These are phyloP conservation scores for Fusarium sp. DNA, from an alignment of 2,329 filamentous ascomycete species.

Conservation along the genomic window DNA sequence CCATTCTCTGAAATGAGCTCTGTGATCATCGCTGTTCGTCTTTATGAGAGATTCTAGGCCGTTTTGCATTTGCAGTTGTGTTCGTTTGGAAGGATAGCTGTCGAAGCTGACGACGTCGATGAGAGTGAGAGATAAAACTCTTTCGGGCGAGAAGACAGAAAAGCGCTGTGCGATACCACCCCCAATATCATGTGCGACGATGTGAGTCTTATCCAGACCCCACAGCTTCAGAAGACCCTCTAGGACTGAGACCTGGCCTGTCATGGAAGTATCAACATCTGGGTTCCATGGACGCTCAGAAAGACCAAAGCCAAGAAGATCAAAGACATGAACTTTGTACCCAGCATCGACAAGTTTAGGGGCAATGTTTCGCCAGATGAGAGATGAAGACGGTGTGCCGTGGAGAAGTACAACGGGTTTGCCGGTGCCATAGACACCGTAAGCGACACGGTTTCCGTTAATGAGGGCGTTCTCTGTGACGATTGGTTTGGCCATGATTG, in stretches of 20 bases:
- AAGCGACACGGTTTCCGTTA: conserved; percentile 43
- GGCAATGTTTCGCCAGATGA: conserved; percentile 49
- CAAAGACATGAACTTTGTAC: conserved; percentile 46
- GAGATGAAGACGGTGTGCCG: conserved; percentile 50
- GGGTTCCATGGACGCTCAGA: conserved; percentile 48
- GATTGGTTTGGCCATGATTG: conserved; percentile 34
- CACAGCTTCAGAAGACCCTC: conserved; percentile 45
- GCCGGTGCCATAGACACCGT: conserved; percentile 44
- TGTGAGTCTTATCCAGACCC: conserved; percentile 41
- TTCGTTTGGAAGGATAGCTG: conserved; percentile 49
- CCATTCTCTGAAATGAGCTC: conserved; percentile 45
- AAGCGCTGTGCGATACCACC: conserved; percentile 48
- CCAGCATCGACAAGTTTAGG: conserved; percentile 38
- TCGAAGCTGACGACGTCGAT: conserved; percentile 50
- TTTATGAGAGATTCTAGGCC: conserved; percentile 47
- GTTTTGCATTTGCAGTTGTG: conserved; percentile 46
- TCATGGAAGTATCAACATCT: conserved; percentile 48
- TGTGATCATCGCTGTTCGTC: conserved; percentile 32
- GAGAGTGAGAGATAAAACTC: conserved; percentile 44
- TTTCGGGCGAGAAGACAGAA: conserved; percentile 35
- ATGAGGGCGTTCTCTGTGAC: conserved; percentile 45
- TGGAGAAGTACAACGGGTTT: conserved; percentile 48
- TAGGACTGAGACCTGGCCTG: conserved; percentile 47
- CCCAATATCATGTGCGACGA: conserved; percentile 49
- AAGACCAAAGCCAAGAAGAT: conserved; percentile 49